Evolutionary conservation across 805 yeast genomes (phyloP).

Genomic region (Candida peoriensis): DNA sequence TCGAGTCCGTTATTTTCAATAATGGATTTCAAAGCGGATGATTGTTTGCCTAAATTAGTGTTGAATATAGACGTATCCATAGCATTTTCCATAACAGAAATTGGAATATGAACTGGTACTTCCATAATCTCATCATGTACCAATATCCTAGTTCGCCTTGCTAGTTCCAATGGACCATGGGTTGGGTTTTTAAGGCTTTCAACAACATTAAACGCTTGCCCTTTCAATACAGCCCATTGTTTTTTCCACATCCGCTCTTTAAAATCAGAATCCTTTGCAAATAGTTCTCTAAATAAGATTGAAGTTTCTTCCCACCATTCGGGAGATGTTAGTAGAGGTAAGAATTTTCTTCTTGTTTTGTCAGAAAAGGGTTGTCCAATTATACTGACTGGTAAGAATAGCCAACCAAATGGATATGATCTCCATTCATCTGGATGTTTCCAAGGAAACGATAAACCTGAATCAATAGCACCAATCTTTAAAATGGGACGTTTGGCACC

Average conservation of each 20-base stretch:
- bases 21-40: too few species aligned
- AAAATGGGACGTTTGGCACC: conserved; percentile 33
- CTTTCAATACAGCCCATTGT: conserved; percentile 68
- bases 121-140: conserved; percentile 60
- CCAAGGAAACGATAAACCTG: conserved; percentile 75
- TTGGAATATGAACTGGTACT: conserved; percentile 42
- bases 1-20: neutral
- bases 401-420: conserved; percentile 76
- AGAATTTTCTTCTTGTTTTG: conserved; percentile 48
- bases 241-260: conserved; percentile 60
- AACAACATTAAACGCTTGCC: conserved; percentile 73
- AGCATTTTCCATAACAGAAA: conserved; percentile 35
- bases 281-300: conserved; percentile 39
- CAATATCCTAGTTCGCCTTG: conserved; percentile 49
- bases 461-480: conserved; percentile 67
- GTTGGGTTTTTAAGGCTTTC: conserved; percentile 52
- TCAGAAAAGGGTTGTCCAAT: conserved; percentile 65
- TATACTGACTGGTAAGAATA: conserved; percentile 55
- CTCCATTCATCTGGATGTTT: conserved; percentile 81
- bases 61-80: conserved; percentile 37
- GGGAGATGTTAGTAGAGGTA: conserved; percentile 53
- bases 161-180: conserved; percentile 66
- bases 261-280: conserved; percentile 55
- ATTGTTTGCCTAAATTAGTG: neutral
- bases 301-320: conserved; percentile 69